These are phyloP conservation scores for Marasmius sp. DNA, from an alignment of 1,284 basidiomycete species.

Conservation along the genomic window DNA sequence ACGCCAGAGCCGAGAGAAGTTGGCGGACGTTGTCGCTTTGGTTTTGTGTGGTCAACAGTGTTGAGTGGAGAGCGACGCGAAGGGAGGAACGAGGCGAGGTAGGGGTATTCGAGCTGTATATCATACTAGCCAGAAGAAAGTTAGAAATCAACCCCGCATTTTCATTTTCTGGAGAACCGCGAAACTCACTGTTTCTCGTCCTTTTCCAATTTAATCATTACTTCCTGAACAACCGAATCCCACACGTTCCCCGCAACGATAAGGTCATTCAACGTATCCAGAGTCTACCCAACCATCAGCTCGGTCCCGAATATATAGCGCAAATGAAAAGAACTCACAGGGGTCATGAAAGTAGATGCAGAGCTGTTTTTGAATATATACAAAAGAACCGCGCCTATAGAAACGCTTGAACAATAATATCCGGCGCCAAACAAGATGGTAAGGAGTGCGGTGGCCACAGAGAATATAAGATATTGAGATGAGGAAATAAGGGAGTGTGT, in stretches of 20 bases:
- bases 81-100: slow-evolving; percentile 57
- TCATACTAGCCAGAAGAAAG: slow-evolving; percentile 10
- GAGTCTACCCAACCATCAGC: too few species aligned
- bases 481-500: slow-evolving; percentile 27
- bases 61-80: slow-evolving; percentile 67
- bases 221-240: slow-evolving; percentile 70
- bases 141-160: slow-evolving; percentile 12
- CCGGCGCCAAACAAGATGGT: slow-evolving; percentile 49
- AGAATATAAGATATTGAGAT: slow-evolving; percentile 36
- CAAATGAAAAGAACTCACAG: slow-evolving; percentile 39
- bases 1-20: slow-evolving; percentile 71
- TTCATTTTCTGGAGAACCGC: slow-evolving; percentile 6
- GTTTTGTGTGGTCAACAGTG: slow-evolving; percentile 68
- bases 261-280: slow-evolving; percentile 63
- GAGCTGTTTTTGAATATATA: slow-evolving; percentile 39
- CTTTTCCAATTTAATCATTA: slow-evolving; percentile 59
- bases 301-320: background rate
- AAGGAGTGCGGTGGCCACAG: slow-evolving; percentile 36
- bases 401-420: slow-evolving; percentile 44
- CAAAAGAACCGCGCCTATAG: slow-evolving; percentile 40
- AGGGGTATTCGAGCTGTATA: slow-evolving; percentile 38
- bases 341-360: slow-evolving; percentile 47
- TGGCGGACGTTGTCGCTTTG: slow-evolving; percentile 81
- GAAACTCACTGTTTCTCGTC: slow-evolving; percentile 62
- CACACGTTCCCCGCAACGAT: slow-evolving; percentile 65